phyloP scores from a whole-genome alignment of 176 grass and related monocot species.

The Zea luxurians region DNA sequence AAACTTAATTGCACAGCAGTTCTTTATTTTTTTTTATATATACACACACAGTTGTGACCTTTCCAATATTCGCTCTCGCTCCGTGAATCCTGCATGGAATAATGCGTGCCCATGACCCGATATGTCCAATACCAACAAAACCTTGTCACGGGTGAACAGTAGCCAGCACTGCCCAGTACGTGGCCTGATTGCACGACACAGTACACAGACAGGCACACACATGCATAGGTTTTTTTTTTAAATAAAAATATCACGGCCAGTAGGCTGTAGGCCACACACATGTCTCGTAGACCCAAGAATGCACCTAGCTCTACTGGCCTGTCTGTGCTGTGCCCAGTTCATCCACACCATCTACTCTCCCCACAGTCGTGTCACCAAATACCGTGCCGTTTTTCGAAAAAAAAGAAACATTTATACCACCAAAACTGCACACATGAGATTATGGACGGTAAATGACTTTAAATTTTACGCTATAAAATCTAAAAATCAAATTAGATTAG shows the following conservation, averaged over 20 bases:
- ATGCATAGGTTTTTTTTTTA: conserved; percentile 1
- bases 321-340: background rate
- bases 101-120: conserved; percentile 45
- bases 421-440: background rate
- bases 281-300: conserved; percentile 18
- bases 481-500: too few species aligned
- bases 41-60: background rate
- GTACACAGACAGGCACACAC: conserved; percentile 37
- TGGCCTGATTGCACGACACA: conserved; percentile 51
- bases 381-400: background rate
- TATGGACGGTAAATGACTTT: too few species aligned
- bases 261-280: background rate
- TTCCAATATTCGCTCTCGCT: background rate
- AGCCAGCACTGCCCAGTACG: conserved; percentile 28
- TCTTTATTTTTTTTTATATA: too few species aligned
- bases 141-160: conserved; percentile 57
- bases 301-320: background rate
- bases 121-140: conserved; percentile 54
- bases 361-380: background rate
- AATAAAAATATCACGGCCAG: background rate
- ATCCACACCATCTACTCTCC: background rate
- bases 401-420: background rate
- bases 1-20: too few species aligned
- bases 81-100: conserved; percentile 42
- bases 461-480: too few species aligned